A percentile compares a stretch with the other conserved stretches of the same genome.
Conservation (phyloP, 345 rosid genomes). For the Euphorbia peplus region DNA sequence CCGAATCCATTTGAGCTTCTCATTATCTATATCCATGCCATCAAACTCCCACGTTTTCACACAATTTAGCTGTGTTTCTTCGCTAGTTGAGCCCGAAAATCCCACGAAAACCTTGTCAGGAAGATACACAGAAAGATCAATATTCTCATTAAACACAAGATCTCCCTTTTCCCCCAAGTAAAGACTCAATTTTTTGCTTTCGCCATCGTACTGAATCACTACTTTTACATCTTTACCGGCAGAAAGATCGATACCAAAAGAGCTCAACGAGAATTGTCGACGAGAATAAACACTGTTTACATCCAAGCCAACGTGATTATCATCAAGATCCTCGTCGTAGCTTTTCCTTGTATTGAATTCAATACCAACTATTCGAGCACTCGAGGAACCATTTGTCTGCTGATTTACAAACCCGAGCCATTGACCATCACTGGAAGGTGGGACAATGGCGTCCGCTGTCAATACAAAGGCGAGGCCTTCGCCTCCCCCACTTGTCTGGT, state of each 20-base stretch:
- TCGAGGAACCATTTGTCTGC: conserved; percentile 19
- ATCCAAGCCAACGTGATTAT: conserved; percentile 66
- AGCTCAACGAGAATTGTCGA: conserved; percentile 39
- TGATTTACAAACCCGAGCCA: conserved; percentile 68
- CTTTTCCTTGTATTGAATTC: conserved; percentile 74
- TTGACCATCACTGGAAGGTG: conserved; percentile 42
- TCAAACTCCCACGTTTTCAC: conserved; percentile 57
- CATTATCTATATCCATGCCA: conserved; percentile 28
- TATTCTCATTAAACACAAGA: conserved; percentile 35
- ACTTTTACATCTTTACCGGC: conserved; percentile 19
- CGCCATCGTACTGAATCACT: conserved; percentile 42
- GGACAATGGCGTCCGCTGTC: conserved; percentile 26
- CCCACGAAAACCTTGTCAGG: conserved; percentile 53
- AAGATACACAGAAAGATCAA: conserved; percentile 48
- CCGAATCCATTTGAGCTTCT: conserved; percentile 28
- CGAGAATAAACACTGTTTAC: conserved; percentile 42
- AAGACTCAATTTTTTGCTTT: conserved; percentile 43
- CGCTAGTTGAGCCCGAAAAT: conserved; percentile 49
- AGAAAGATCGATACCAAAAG: conserved; percentile 27
- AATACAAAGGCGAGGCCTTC: conserved; percentile 75
- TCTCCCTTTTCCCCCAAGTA: conserved; percentile 28
- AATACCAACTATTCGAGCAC: conserved; percentile 44
- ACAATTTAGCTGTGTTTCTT: conserved; percentile 35
- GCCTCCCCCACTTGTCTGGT: conserved; percentile 44
- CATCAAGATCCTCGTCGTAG: conserved; percentile 44